phyloP scores from a whole-genome alignment of 768 basidiomycete genomes.

The Mycena vitilis region DNA sequence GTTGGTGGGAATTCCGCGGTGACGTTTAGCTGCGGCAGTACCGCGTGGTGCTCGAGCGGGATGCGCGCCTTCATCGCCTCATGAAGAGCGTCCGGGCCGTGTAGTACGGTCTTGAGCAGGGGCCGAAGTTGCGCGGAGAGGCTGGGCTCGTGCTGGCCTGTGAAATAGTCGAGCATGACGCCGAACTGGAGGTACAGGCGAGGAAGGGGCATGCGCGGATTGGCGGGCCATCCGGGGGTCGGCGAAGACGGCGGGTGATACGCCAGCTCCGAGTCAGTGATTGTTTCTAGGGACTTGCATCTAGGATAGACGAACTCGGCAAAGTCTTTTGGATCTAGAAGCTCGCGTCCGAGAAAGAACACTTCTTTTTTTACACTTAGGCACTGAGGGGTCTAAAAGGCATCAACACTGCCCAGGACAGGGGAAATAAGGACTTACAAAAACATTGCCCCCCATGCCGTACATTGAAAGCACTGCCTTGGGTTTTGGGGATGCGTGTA shows the following conservation, averaged over 20 bases:
- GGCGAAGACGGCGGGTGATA: conserved; percentile 58
- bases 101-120: conserved; percentile 29
- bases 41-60: conserved; percentile 45
- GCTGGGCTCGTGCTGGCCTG: conserved; percentile 58
- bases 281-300: conserved; percentile 38
- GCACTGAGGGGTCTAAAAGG: conserved; percentile 52
- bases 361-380: conserved; percentile 58
- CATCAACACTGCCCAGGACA: too few relatives aligned
- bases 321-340: conserved; percentile 64
- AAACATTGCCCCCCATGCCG: conserved; percentile 71
- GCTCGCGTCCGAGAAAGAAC: conserved; percentile 67
- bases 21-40: conserved; percentile 64
- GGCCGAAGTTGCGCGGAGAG: conserved; percentile 58
- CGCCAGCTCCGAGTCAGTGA: conserved; percentile 57
- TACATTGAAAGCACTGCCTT: conserved; percentile 69
- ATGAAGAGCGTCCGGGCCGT: conserved; percentile 20
- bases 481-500: conserved; percentile 64
- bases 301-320: conserved; percentile 60
- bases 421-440: conserved; percentile 47
- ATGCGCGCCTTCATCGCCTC: conserved; percentile 40
- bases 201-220: conserved; percentile 69
- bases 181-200: conserved; percentile 73
- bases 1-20: conserved; percentile 58
- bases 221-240: conserved; percentile 70
- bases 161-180: conserved; percentile 67